phyloP scores from a whole-genome alignment of 805 yeast genomes.

The Spathaspora hagerdaliae region DNA sequence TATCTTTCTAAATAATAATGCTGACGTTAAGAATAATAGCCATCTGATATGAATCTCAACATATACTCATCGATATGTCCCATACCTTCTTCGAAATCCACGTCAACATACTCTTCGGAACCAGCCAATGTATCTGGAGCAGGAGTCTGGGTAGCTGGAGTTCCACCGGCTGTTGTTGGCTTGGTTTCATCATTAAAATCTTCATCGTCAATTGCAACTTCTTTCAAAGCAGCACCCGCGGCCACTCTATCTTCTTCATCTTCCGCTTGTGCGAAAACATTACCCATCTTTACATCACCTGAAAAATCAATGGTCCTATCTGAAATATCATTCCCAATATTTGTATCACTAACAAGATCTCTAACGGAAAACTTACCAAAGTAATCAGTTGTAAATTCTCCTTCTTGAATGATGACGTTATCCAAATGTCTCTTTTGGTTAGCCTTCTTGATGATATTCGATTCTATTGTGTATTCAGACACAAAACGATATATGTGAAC shows the following conservation, averaged over 20 bases:
- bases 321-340: slow-evolving; percentile 31
- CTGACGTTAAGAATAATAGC: slow-evolving; percentile 45
- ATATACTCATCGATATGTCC: slow-evolving; percentile 95
- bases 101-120: slow-evolving; percentile 22
- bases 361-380: slow-evolving; percentile 82
- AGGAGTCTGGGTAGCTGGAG: slow-evolving; percentile 19
- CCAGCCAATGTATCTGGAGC: slow-evolving; percentile 17
- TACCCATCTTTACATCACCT: slow-evolving; percentile 45
- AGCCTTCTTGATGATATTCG: slow-evolving; percentile 89
- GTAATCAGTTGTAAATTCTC: slow-evolving; percentile 97
- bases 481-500: slow-evolving; percentile 97
- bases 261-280: slow-evolving; percentile 84
- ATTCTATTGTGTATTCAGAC: slow-evolving; percentile 93
- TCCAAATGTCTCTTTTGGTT: slow-evolving; percentile 92
- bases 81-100: slow-evolving; percentile 57
- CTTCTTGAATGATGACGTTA: slow-evolving; percentile 93
- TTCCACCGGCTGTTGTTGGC: slow-evolving; percentile 19
- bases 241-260: slow-evolving; percentile 91
- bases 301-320: slow-evolving; percentile 35
- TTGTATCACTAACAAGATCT: slow-evolving; percentile 72
- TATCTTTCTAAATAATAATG: too few relatives aligned
- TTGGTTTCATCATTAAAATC: slow-evolving; percentile 56
- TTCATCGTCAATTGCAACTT: slow-evolving; percentile 76
- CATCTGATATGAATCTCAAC: slow-evolving; percentile 86
- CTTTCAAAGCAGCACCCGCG: slow-evolving; percentile 84